Evolutionary conservation across 257 asterid species (phyloP).

Genomic region (Solanum verrucosum): DNA sequence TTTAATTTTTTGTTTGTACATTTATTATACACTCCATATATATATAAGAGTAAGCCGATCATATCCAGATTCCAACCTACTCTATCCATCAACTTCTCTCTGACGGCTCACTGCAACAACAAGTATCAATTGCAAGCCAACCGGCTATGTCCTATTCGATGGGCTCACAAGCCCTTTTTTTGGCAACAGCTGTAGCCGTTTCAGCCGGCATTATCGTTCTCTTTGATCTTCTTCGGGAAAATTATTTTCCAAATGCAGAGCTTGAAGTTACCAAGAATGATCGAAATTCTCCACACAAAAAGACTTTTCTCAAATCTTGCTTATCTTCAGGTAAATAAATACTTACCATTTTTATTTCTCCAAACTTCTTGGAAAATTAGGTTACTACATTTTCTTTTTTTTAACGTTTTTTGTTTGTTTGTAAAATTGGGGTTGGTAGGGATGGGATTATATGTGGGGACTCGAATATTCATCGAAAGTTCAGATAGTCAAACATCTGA

Average conservation of each 20-base stretch:
- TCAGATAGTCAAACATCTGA: too few species aligned
- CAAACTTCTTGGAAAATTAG: not conserved
- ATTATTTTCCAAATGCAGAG: constrained; percentile 11
- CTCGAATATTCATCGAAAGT: too few species aligned
- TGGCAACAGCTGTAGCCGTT: constrained; percentile 86
- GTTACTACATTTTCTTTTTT: too few species aligned
- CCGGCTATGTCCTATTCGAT: constrained; percentile 25
- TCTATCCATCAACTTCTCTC: not conserved
- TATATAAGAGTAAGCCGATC: not conserved
- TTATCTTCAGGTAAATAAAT: constrained; percentile 39
- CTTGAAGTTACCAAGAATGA: not conserved
- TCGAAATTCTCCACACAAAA: constrained; percentile 1
- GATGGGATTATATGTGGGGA: too few species aligned
- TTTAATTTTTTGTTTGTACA: not conserved
- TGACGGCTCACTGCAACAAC: not conserved
- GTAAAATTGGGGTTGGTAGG: too few species aligned
- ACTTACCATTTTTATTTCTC: not conserved
- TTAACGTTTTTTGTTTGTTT: too few species aligned
- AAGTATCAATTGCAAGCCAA: not conserved
- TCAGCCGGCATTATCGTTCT: constrained; percentile 70
- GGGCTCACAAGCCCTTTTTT: constrained; percentile 54
- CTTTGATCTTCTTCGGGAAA: constrained; percentile 41
- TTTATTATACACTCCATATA: not conserved
- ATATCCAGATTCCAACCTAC: not conserved
- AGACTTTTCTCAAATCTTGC: constrained; percentile 36